Evolutionary conservation across 306 rosid genomes (phyloP).

Genomic region (Begonia masoniana): DNA sequence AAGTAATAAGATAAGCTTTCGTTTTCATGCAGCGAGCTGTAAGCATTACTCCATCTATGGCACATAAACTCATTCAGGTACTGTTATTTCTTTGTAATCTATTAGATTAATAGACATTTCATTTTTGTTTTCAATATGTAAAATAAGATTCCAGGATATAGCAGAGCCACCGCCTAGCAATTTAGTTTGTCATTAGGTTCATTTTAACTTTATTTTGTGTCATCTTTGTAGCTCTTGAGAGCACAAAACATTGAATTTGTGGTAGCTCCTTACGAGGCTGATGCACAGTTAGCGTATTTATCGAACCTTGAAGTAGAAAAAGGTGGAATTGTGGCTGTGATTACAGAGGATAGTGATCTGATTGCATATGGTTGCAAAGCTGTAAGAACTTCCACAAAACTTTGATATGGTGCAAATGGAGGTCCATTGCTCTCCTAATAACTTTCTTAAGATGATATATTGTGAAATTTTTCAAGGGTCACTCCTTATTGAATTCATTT

Average conservation of each 20-base stretch:
- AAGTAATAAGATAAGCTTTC: neutral
- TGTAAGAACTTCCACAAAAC: constrained; percentile 48
- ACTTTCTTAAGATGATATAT: constrained; percentile 7
- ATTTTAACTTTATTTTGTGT: neutral
- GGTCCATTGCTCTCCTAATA: constrained; percentile 20
- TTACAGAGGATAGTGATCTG: constrained; percentile 63
- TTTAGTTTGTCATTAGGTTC: no score
- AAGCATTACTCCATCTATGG: constrained; percentile 64
- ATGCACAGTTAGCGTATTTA: constrained; percentile 86
- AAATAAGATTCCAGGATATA: no score
- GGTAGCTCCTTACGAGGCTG: constrained; percentile 96
- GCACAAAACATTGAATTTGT: constrained; percentile 75
- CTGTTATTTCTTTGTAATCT: constrained; percentile 3
- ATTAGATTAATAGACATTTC: no score
- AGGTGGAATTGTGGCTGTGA: constrained; percentile 66
- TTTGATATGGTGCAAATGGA: constrained; percentile 26
- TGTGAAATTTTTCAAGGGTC: neutral
- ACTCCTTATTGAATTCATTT: constrained; percentile 5
- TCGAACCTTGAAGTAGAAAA: constrained; percentile 43
- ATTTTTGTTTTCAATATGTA: no score
- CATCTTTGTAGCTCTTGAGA: constrained; percentile 47
- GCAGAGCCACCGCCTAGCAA: no score
- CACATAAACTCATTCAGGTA: constrained; percentile 71
- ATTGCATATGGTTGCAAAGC: constrained; percentile 88
- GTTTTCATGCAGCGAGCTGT: constrained; percentile 56